These are phyloP conservation scores for Quercus dentata DNA, from an alignment of 306 rosid species.

Conservation along the genomic window DNA sequence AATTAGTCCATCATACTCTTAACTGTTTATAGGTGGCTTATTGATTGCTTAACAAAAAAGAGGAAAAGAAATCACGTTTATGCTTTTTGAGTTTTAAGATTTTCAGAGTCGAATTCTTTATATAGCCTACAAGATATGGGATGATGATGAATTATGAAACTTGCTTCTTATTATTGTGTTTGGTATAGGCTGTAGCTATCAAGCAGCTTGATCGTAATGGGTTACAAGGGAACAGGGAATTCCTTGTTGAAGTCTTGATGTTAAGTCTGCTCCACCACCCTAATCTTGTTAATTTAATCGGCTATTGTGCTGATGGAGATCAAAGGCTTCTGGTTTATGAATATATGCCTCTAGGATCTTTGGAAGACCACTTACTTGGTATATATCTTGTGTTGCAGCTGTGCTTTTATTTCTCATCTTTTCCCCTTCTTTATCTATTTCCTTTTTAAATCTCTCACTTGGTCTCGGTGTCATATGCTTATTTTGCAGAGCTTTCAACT, in stretches of 20 bases:
- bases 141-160: constrained; percentile 5
- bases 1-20: too few species aligned
- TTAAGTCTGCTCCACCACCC: constrained; percentile 91
- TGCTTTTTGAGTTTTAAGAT: neutral
- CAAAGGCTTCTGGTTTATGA: constrained; percentile 96
- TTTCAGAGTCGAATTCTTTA: neutral
- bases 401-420: neutral
- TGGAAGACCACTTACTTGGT: constrained; percentile 94
- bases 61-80: neutral
- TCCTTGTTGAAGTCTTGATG: constrained; percentile 93
- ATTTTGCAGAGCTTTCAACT: constrained; percentile 64
- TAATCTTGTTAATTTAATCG: constrained; percentile 87
- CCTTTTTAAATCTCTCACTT: neutral
- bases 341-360: constrained; percentile 85
- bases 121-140: neutral
- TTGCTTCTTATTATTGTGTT: constrained; percentile 23
- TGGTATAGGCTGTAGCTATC: constrained; percentile 74
- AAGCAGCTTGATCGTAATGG: constrained; percentile 95
- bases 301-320: constrained; percentile 98
- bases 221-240: constrained; percentile 91
- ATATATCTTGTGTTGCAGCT: constrained; percentile 12
- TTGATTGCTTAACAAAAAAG: neutral
- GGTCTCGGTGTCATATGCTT: constrained; percentile 18
- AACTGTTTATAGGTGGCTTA: neutral
- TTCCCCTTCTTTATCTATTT: neutral